Evolutionary conservation across 1,139 yeast genomes (phyloP).

Genomic region (Zygosaccharomyces pseudobailii): DNA sequence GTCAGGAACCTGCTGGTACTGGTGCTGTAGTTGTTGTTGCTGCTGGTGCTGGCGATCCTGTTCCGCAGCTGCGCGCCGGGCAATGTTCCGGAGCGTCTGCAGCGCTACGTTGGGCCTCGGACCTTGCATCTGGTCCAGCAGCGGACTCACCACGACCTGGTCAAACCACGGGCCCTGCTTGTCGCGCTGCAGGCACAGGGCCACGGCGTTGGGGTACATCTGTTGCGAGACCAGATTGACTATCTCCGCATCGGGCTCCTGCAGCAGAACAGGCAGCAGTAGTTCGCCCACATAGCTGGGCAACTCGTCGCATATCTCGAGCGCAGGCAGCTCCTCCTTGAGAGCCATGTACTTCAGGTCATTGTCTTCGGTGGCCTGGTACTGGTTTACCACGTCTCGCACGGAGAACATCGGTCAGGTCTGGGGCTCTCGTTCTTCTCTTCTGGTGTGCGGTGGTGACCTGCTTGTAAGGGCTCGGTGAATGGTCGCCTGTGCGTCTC

Average conservation of each 20-base stretch:
- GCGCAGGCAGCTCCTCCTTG: constrained; percentile 14
- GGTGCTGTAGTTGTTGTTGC: not conserved
- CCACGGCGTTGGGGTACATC: constrained; percentile 16
- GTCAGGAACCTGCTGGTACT: too few relatives aligned
- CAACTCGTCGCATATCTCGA: constrained; percentile 14
- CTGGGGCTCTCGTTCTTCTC: constrained; percentile 4
- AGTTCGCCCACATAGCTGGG: constrained; percentile 13
- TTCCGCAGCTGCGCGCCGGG: not conserved
- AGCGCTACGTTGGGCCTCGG: constrained; percentile 5
- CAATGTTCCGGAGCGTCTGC: constrained; percentile 10
- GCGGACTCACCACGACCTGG: constrained; percentile 8
- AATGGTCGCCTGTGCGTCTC: not conserved
- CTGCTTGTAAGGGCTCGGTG: too few relatives aligned
- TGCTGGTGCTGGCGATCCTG: not conserved
- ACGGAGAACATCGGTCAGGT: not conserved
- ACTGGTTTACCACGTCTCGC: constrained; percentile 13
- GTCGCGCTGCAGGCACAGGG: constrained; percentile 3
- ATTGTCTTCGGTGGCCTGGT: constrained; percentile 17
- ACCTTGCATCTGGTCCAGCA: constrained; percentile 4
- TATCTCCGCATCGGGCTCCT: constrained; percentile 19
- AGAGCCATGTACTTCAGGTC: constrained; percentile 27
- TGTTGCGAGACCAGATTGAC: constrained; percentile 19
- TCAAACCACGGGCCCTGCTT: constrained; percentile 9
- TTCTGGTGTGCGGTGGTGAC: not conserved
- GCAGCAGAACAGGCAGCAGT: constrained; percentile 18